Base-by-base conservation (phyloP, 768 basidiomycete species). In the Leucocoprinus birnbaumii region DNA sequence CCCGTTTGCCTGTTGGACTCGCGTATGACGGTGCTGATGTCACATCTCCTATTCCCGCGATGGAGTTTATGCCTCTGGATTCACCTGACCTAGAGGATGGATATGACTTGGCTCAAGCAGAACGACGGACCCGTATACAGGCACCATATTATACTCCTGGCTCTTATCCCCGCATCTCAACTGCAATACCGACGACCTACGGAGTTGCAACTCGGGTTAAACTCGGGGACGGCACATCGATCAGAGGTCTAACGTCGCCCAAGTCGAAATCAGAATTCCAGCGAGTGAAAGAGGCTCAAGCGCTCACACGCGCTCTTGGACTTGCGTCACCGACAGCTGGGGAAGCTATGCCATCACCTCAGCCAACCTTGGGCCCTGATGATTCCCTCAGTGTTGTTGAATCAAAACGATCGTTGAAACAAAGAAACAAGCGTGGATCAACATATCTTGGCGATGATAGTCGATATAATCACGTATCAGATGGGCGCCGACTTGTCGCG, bases 281-380 rank as follows among this genome's bases (percentile, higher is more conserved):
- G 9, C 62, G 69, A n/a, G 71, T 37, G 24, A 40, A 37, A 38
- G 45, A 76, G 58, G 70, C 46, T 22, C 35, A n/a, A 34, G 46
- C 76, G 58, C 55, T 73, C 56, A 69, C 71, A 2, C 66, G 69
- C 31, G 72, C 72, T 13, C 60, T 75, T n/a, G 73, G 72, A 25
- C 61, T 76, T 19, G 63, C 66, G 22, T 71, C 75, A n/a, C 73
- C 72, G n/a, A 62, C 63, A 41, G 64, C 69, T 18, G 66, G 68
- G 16, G 71, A 73, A 58, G 59, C 71, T 2, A 61, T 65, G 19
- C 68, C 75, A 44, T 75, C 80, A 14, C 85, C 85, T 9, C 82
- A 80, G 59, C 80, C 81, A 11, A 86, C 84, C 7, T 61, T 88
- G 53, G 86, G 83, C 63, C 86, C 87, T 3, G 87, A 89, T 55